A percentile compares a stretch with the other conserved stretches of the same genome.
phyloP scores from a whole-genome alignment of 495 filamentous ascomycete genomes.

The Jackrogersella multiformis region DNA sequence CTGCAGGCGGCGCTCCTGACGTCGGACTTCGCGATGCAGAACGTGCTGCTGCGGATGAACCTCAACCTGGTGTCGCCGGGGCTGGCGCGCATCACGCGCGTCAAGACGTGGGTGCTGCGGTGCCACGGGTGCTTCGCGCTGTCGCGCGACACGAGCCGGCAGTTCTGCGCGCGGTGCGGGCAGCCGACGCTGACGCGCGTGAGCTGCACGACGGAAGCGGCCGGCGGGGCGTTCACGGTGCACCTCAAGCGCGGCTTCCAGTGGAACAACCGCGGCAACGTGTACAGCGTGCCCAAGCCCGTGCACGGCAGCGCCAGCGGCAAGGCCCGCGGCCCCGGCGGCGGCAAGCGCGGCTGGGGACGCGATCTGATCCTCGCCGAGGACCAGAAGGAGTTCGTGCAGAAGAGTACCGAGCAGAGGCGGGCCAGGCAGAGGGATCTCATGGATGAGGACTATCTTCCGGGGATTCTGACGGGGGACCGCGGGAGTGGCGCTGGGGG shows the following conservation, averaged over 20 bases:
- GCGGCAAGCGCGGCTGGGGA: constrained; percentile 90
- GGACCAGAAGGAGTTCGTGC: constrained; percentile 93
- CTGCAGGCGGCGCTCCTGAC: constrained; percentile 90
- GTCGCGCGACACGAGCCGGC: constrained; percentile 84
- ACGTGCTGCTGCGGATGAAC: constrained; percentile 92
- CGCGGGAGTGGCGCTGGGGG: constrained; percentile 66
- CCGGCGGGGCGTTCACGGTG: constrained; percentile 83
- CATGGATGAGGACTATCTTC: constrained; percentile 95
- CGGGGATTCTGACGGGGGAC: constrained; percentile 84
- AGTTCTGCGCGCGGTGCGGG: constrained; percentile 94
- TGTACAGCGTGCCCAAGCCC: constrained; percentile 90
- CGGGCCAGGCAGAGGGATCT: constrained; percentile 79
- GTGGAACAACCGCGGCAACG: constrained; percentile 91
- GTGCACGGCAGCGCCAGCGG: constrained; percentile 81
- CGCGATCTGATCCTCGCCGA: constrained; percentile 81
- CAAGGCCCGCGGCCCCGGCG: constrained; percentile 69
- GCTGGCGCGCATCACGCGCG: constrained; percentile 76
- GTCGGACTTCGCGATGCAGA: constrained; percentile 96
- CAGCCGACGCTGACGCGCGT: constrained; percentile 86
- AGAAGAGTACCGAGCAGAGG: constrained; percentile 68
- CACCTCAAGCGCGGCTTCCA: constrained; percentile 96
- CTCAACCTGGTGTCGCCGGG: constrained; percentile 85
- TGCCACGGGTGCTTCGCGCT: constrained; percentile 95
- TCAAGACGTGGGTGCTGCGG: constrained; percentile 87
- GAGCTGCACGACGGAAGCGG: constrained; percentile 80